Conservation (phyloP, 805 yeast genomes). For the Wickerhamiella nectarea region DNA sequence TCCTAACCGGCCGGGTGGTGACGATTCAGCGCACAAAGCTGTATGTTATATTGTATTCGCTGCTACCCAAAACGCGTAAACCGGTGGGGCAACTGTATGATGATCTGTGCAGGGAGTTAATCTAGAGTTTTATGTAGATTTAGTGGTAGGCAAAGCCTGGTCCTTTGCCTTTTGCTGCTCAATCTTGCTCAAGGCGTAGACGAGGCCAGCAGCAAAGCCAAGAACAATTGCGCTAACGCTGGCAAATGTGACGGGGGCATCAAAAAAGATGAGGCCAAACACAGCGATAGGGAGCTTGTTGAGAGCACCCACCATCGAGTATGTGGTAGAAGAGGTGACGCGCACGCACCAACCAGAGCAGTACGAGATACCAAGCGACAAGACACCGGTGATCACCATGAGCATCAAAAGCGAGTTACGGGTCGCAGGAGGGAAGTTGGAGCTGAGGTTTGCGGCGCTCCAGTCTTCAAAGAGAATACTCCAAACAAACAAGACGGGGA, state of each 20-base stretch:
- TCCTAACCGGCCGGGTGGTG: slow-evolving; percentile 34
- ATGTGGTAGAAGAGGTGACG: slow-evolving; percentile 95
- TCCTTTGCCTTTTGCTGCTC: slow-evolving; percentile 46
- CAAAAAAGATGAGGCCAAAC: slow-evolving; percentile 87
- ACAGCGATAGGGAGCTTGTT: slow-evolving; percentile 96
- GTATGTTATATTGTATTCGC: slow-evolving; percentile 39
- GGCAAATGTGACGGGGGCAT: slow-evolving; percentile 86
- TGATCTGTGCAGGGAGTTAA: slow-evolving; percentile 6
- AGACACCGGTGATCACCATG: slow-evolving; percentile 85
- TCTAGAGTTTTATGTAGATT: neutral
- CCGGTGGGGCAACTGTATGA: slow-evolving; percentile 15
- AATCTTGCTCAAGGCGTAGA: slow-evolving; percentile 90
- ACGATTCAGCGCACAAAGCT: slow-evolving; percentile 36
- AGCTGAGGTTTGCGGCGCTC: slow-evolving; percentile 62
- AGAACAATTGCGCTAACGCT: slow-evolving; percentile 80
- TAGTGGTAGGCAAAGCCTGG: slow-evolving; percentile 17
- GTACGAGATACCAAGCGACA: slow-evolving; percentile 94
- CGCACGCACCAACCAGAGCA: slow-evolving; percentile 99
- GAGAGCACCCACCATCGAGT: slow-evolving; percentile 98
- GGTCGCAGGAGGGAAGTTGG: slow-evolving; percentile 65
- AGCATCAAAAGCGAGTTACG: slow-evolving; percentile 58
- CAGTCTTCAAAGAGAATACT: slow-evolving; percentile 84
- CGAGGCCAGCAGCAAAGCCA: slow-evolving; percentile 92
- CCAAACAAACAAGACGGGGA: slow-evolving; percentile 69
- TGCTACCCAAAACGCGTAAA: slow-evolving; percentile 34